Evolutionary conservation across 345 rosid genomes (phyloP).

Genomic region (Brassica rapa): DNA sequence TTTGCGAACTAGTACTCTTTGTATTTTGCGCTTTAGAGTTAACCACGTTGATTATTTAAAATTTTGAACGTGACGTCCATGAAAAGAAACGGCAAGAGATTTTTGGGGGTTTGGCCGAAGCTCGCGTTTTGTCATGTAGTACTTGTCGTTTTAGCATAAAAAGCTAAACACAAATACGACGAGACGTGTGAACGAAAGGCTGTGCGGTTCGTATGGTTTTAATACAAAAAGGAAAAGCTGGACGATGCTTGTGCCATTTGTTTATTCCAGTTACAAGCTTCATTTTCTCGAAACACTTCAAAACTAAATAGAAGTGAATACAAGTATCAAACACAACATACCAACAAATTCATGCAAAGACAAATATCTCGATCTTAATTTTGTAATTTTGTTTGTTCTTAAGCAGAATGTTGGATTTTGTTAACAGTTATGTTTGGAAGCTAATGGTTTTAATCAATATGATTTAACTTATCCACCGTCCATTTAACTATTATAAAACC

Average conservation of each 20-base stretch:
- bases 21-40: neutral
- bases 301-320: neutral
- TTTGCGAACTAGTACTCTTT: neutral
- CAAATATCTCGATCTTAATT: slow-evolving; percentile 15
- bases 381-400: slow-evolving; percentile 19
- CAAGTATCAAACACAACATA: slow-evolving; percentile 27
- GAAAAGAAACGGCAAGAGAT: slow-evolving; percentile 30
- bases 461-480: slow-evolving; percentile 16
- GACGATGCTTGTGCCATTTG: slow-evolving; percentile 32
- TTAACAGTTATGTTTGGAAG: slow-evolving; percentile 25
- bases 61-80: neutral
- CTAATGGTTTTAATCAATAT: slow-evolving; percentile 21
- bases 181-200: slow-evolving; percentile 44
- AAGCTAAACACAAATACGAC: slow-evolving; percentile 36
- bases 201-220: slow-evolving; percentile 36
- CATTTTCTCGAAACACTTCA: slow-evolving; percentile 9
- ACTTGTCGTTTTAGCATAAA: slow-evolving; percentile 39
- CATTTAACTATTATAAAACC: neutral
- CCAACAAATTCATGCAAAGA: slow-evolving; percentile 26
- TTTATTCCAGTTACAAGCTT: slow-evolving; percentile 7
- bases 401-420: slow-evolving; percentile 19
- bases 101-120: slow-evolving; percentile 45
- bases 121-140: slow-evolving; percentile 45
- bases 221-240: slow-evolving; percentile 36
- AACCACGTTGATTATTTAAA: slow-evolving; percentile 4